Percentiles rank a stretch among this genome's conserved stretches.
phyloP scores from a whole-genome alignment of 495 filamentous ascomycete species.

The Trichodelitschia bisporula region DNA sequence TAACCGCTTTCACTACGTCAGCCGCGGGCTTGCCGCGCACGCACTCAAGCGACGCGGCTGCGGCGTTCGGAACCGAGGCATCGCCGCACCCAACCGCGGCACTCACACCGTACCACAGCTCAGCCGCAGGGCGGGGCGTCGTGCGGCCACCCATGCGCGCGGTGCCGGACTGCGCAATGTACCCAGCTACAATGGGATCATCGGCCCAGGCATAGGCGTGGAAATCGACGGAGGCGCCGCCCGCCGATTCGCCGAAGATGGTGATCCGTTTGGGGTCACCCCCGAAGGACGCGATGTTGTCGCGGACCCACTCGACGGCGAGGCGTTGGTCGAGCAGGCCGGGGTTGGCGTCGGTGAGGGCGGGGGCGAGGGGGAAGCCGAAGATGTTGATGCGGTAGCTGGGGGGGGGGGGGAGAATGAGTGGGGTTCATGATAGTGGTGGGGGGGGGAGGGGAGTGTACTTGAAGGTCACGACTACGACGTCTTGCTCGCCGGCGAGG shows the following conservation, averaged over 20 bases:
- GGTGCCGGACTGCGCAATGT: background rate
- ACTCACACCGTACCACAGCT: background rate
- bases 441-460: background rate
- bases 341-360: background rate
- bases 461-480: background rate
- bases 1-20: background rate
- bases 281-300: background rate
- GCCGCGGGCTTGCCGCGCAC: background rate
- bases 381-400: background rate
- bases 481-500: background rate
- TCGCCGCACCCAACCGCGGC: background rate
- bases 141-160: background rate
- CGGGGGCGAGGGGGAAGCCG: background rate
- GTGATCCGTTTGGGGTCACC: background rate
- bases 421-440: background rate
- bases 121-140: background rate
- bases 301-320: background rate
- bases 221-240: background rate
- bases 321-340: background rate
- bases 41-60: background rate
- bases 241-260: slow-evolving; percentile 1
- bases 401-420: too few species aligned
- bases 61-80: background rate
- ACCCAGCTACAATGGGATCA: slow-evolving; percentile 1
- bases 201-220: slow-evolving; percentile 1